Conservation (phyloP, 441 rosid genomes). For the Metrosideros polymorpha region DNA sequence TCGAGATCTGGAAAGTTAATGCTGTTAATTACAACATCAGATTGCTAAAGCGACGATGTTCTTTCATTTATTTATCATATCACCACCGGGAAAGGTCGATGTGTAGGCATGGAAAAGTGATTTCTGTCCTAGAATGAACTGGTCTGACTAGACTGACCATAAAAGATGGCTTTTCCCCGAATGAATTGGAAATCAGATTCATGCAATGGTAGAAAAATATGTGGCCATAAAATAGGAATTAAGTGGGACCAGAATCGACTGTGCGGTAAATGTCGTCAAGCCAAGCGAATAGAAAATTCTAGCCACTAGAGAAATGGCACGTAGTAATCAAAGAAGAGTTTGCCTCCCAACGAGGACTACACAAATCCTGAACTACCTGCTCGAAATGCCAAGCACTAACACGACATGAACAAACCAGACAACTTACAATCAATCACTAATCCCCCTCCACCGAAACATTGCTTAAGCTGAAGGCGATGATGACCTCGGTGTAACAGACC, state of each 20-base stretch:
- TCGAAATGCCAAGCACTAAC: background rate
- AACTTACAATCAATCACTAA: background rate
- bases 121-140: too few species aligned
- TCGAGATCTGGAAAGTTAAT: background rate
- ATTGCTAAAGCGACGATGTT: background rate
- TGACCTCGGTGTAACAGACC: slow-evolving; percentile 46
- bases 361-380: background rate
- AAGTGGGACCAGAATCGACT: too few species aligned
- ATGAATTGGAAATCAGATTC: too few species aligned
- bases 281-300: background rate
- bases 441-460: background rate
- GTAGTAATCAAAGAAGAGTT: background rate
- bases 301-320: background rate
- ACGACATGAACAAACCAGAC: background rate
- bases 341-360: background rate
- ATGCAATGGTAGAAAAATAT: too few species aligned
- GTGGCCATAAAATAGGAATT: background rate
- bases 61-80: too few species aligned
- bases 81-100: too few species aligned
- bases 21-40: background rate
- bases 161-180: too few species aligned
- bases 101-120: too few species aligned
- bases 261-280: too few species aligned
- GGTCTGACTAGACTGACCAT: too few species aligned
- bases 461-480: slow-evolving; percentile 19